Evolutionary conservation across 805 yeast species (phyloP).

Genomic region (Wickerhamiella occidentalis): DNA sequence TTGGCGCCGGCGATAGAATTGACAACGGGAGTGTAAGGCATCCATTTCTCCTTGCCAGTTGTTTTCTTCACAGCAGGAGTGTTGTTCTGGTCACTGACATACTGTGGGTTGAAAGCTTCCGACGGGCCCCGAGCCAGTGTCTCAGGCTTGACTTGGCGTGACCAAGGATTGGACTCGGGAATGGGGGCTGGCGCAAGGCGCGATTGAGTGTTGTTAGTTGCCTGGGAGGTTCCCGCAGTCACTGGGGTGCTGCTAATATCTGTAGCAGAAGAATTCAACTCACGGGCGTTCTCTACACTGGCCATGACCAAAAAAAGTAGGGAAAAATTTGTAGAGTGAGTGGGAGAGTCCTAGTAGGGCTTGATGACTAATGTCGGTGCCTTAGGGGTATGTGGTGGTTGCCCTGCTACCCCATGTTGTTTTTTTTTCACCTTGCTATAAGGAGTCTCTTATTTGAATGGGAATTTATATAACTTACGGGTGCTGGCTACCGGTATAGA

Average conservation of each 20-base stretch:
- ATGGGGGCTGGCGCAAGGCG: slow-evolving; percentile 53
- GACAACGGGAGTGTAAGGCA: slow-evolving; percentile 22
- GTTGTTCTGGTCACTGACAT: neutral
- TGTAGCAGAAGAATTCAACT: slow-evolving; percentile 5
- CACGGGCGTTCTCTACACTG: slow-evolving; percentile 12
- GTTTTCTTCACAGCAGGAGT: slow-evolving; percentile 14
- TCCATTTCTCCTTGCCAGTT: slow-evolving; percentile 43
- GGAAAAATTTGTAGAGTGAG: slow-evolving; percentile 2
- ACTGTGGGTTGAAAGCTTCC: slow-evolving; percentile 8
- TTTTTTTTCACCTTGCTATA: too few relatives aligned
- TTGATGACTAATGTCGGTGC: neutral
- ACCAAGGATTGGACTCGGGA: slow-evolving; percentile 55
- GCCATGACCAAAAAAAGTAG: slow-evolving; percentile 8
- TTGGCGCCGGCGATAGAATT: slow-evolving; percentile 13
- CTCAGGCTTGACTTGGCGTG: slow-evolving; percentile 22
- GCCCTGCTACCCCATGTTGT: too few relatives aligned
- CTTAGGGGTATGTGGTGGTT: too few relatives aligned
- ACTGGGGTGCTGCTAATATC: neutral
- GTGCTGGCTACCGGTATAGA: too few relatives aligned
- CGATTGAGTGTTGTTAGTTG: neutral
- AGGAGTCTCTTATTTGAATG: too few relatives aligned
- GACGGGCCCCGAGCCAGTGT: slow-evolving; percentile 7
- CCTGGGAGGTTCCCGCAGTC: neutral
- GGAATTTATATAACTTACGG: too few relatives aligned
- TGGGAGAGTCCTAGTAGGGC: neutral